Base-by-base conservation (phyloP, 768 basidiomycete genomes). In the Hericium coralloides region DNA sequence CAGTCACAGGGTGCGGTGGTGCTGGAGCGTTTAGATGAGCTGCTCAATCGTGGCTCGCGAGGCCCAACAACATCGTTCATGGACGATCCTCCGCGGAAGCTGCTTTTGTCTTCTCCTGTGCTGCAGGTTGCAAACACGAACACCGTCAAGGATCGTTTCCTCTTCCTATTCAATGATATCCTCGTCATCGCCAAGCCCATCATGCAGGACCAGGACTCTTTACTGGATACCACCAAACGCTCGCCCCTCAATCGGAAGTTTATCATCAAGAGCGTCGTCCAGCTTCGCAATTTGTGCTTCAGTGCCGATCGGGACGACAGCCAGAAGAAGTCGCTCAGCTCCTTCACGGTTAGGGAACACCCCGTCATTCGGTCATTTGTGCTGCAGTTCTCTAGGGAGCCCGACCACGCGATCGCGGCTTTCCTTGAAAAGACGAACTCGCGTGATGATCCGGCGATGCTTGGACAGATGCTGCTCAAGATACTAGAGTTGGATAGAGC, bases 151-250 rank as follows among this genome's bases (percentile, higher is more conserved):
- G 94, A 98, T 66, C 85, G 97, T 12, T 92, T 92, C 73, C 80
- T 98, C 10, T 95, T 98, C 75, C 79, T 98, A n/a, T 99, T 99
- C 79, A 92, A 76, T 69, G 97, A 99, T 69, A 81, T 98, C 54
- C 81, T 98, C 55, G 80, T 98, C 69, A 82, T 98, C 62, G 87
- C 95, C 41, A 98, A 98, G 69, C 94, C 94, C 12, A 77, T 94
- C 58, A 74, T 84, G 55, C 79, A 82, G 38, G 85, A 88, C 47
- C 78, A 81, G 52, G 87, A 89, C 60, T 73, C 74, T 38, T 74
- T 84, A 37, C 70, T 83, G 49, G 86, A 87, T 64, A 67, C 73
- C 15, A 71, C 78, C 56, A 81, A 82, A 56, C 81, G 82, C 22
- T 72, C 76, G 55, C 74, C 75, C 2, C 69, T 76, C 18, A 92